phyloP scores from a whole-genome alignment of 2,329 filamentous ascomycete species.

The Alternaria angustiovoidea region DNA sequence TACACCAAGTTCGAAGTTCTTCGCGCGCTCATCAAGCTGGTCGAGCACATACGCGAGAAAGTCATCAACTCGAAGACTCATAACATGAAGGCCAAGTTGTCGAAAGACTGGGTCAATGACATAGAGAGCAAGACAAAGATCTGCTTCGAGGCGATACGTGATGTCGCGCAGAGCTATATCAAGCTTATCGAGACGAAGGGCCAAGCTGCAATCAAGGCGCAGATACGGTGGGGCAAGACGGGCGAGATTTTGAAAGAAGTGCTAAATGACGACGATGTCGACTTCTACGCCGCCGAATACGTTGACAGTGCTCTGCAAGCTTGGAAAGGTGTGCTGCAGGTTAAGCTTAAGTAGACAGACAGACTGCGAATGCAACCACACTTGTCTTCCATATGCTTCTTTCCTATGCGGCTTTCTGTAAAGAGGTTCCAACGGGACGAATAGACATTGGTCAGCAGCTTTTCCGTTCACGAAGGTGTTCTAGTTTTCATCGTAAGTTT shows the following conservation, averaged over 20 bases:
- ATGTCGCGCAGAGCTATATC: constrained; percentile 29
- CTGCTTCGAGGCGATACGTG: constrained; percentile 24
- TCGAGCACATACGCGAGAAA: constrained; percentile 25
- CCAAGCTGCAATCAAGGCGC: constrained; percentile 28
- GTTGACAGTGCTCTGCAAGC: constrained; percentile 44
- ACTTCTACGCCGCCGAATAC: constrained; percentile 39
- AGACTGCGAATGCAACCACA: neutral
- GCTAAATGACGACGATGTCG: constrained; percentile 33
- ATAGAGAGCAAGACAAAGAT: constrained; percentile 18
- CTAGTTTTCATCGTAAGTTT: neutral
- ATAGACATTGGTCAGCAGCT: no score
- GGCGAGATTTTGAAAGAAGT: constrained; percentile 33
- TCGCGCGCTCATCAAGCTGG: constrained; percentile 22
- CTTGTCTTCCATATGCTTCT: neutral
- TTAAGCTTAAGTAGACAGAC: constrained; percentile 43
- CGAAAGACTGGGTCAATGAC: constrained; percentile 25
- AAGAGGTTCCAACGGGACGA: neutral
- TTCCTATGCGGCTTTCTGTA: neutral
- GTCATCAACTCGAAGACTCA: constrained; percentile 28
- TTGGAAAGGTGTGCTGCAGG: constrained; percentile 41
- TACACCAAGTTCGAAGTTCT: constrained; percentile 38
- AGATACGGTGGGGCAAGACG: constrained; percentile 32
- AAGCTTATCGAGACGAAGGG: constrained; percentile 31
- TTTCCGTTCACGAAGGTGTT: neutral
- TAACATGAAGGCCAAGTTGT: constrained; percentile 21